Evolutionary conservation across 2,329 filamentous ascomycete species (phyloP), one percentile per base, ranked within the genome.

Genomic region (Aspergillus sp.): DNA sequence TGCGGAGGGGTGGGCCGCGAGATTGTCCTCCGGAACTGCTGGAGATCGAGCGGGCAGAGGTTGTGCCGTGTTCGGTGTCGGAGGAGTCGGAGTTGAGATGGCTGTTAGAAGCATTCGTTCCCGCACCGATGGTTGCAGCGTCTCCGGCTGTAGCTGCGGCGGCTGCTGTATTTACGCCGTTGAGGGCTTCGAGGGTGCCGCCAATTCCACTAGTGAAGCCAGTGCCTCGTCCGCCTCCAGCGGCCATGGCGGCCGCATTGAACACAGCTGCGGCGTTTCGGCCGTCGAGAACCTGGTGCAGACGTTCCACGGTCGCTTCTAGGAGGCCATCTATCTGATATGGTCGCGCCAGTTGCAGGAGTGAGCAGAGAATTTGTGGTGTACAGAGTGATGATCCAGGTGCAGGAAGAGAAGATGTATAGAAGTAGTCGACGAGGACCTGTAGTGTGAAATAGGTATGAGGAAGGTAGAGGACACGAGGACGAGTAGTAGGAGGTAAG

Each of bases 171-270:
- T 68, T 54, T 1, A 54, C 61, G 33, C 68, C 63, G 49, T 59
- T 78, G 66, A 62, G 67, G 54, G 53, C 73, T 57, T 67, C 70
- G 27, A 69, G 62, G 3, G 61, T 73, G 20, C 69, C 69, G 42
- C 69, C 71, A 5, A 75, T 70, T 5, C 81, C 75, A 58, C 79
- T 82, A 33, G 77, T 71, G 60, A 82, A 88, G 46, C 86, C 84
- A 23, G 91, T 88, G 43, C 88, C 87, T 43, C 90, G 82, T 0
- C 93, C 93, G 22, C 93, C 90, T 9, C 93, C 93, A 1, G 93
- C 93, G 0, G 90, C 93, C 93, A 97, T 97, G 46, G 93, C 93
- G 0, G 91, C 93, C 0, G 93, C 93, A 56, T 98, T 98, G 75
- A 98, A 98, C 0, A 98, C 90, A 5, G 93, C 93, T 0, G 93